Conservation (phyloP, 768 basidiomycete species). For the Tulasnella sp. region DNA sequence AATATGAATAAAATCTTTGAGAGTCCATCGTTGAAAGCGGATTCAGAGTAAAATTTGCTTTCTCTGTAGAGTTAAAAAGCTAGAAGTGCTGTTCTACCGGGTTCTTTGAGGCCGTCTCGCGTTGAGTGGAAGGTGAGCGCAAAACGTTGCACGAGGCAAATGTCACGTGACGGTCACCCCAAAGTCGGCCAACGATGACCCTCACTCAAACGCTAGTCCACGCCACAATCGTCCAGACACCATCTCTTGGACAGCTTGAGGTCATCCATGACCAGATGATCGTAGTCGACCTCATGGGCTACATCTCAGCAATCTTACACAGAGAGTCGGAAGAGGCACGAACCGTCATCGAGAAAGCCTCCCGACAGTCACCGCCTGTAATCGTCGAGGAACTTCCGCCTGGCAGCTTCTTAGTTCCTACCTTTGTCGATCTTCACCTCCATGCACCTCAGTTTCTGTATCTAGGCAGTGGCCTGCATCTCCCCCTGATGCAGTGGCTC, state of each 20-base stretch:
- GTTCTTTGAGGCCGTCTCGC: neutral
- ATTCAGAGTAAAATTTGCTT: neutral
- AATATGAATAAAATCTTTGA: neutral
- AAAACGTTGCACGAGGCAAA: neutral
- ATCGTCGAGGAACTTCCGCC: slow-evolving; percentile 28
- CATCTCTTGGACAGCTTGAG: slow-evolving; percentile 2
- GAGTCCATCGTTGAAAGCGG: neutral
- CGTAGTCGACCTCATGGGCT: slow-evolving; percentile 17
- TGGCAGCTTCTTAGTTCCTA: slow-evolving; percentile 62
- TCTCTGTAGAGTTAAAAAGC: neutral
- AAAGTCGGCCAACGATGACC: neutral
- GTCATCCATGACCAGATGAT: neutral
- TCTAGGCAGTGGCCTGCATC: slow-evolving; percentile 74
- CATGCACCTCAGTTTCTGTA: slow-evolving; percentile 87
- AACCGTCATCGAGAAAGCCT: neutral
- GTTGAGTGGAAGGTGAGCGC: neutral
- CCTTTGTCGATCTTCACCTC: slow-evolving; percentile 73
- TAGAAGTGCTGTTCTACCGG: neutral
- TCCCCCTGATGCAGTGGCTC: slow-evolving; percentile 78
- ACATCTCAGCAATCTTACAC: slow-evolving; percentile 13
- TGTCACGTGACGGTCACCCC: neutral
- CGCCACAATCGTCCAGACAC: neutral
- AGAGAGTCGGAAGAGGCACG: neutral
- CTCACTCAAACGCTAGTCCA: neutral
- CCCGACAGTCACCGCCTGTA: neutral